Base-by-base conservation (phyloP, 2,329 filamentous ascomycete species). In the Clathrospora elynae region DNA sequence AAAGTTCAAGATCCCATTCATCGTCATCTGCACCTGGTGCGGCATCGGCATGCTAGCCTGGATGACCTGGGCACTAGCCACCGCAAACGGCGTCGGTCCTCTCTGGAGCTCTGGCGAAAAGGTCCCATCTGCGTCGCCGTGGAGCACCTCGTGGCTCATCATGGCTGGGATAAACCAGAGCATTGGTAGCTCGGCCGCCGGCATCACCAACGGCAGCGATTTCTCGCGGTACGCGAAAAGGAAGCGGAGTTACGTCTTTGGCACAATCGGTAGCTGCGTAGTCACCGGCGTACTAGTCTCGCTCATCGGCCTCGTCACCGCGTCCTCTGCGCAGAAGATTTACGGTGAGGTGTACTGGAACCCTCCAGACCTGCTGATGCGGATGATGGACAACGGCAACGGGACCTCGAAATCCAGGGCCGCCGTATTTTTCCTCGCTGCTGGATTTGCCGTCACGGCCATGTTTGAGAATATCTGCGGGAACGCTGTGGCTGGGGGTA, bases 31-130 rank as follows among this genome's bases (percentile, higher is more conserved):
- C 32, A 54, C 68, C 4, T 75, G 73, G 55, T 76, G 73, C 41
- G 71, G 71, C 10, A 11, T 74, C 3, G 74, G 70, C 10, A 78
- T 78, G 75, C 33, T 78, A 6, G 44, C 51, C 10, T 64, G 61
- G 65, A 78, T 79, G 65, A 74, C 75, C 28, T 78, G 76, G 76
- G 70, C 75, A 1, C 57, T 78, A 4, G 55, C 69, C 3, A 68
- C 68, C 1, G 75, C 74, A 1, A 66, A 67, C 31, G 75, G 75
- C 2, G 72, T 74, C 4, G 75, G 75, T 2, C 63, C 18, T 52
- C 64, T 79, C 2, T 73, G 76, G 56, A 63, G 60, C 18, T 59
- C 64, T 16, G 71, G 68, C 9, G 61, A 72, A 24, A 48, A 53
- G 1, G 57, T 75, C 2, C 69, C 73, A 0, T 44, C 56, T n/a